phyloP scores from a whole-genome alignment of 768 basidiomycete species.

The Leccinum olivaceopallidum region DNA sequence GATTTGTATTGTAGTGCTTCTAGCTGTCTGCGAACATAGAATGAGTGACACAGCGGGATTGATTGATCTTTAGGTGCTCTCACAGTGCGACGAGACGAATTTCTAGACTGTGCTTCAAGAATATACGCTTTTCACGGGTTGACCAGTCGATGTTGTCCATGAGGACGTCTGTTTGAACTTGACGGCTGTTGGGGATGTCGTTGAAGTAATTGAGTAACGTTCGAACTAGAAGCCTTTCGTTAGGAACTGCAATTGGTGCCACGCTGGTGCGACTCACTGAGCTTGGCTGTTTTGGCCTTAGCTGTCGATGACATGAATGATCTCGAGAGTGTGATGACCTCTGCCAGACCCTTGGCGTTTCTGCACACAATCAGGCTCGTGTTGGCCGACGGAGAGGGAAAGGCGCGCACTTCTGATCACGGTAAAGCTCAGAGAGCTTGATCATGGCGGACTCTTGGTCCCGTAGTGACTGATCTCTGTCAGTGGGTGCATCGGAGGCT shows the following conservation, averaged over 20 bases:
- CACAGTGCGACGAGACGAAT: conserved; percentile 80
- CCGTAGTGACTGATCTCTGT: conserved; percentile 59
- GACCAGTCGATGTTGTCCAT: conserved; percentile 94
- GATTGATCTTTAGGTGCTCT: conserved; percentile 19
- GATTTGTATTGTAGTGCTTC: conserved; percentile 75
- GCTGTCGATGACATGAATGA: conserved; percentile 92
- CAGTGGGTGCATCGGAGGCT: conserved; percentile 39
- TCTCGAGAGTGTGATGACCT: conserved; percentile 81
- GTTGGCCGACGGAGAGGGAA: not conserved
- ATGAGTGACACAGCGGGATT: not conserved
- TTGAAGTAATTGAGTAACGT: conserved; percentile 91
- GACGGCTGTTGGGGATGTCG: conserved; percentile 70
- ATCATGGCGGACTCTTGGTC: conserved; percentile 86
- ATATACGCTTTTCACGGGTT: conserved; percentile 87
- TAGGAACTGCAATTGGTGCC: not conserved
- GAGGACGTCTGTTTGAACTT: conserved; percentile 81
- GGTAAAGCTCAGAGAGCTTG: conserved; percentile 83
- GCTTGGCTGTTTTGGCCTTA: conserved; percentile 96
- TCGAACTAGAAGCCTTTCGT: conserved; percentile 57
- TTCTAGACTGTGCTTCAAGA: conserved; percentile 92
- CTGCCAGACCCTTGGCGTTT: conserved; percentile 81
- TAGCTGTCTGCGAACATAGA: conserved; percentile 52
- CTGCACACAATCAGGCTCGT: conserved; percentile 40
- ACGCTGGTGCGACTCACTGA: conserved; percentile 52
- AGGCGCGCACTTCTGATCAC: conserved; percentile 72